A percentile compares a stretch with the other conserved stretches of the same genome.
Evolutionary conservation across 768 basidiomycete genomes (phyloP).

Genomic region (Naganishia vaughanmartiniae): DNA sequence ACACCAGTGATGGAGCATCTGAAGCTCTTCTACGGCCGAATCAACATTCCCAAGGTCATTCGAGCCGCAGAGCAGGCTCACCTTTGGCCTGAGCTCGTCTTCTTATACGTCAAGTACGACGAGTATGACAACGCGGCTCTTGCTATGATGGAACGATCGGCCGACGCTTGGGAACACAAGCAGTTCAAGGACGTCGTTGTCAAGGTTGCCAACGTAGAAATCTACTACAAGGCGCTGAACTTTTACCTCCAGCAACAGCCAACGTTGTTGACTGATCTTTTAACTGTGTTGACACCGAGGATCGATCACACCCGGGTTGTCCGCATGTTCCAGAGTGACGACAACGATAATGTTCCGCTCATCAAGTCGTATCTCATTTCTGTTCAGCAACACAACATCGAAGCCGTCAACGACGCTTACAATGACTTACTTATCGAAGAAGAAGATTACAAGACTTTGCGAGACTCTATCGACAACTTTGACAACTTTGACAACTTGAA

Average conservation of each 20-base stretch:
- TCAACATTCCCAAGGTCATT: constrained; percentile 99
- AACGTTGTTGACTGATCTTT: constrained; percentile 83
- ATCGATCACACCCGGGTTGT: constrained; percentile 95
- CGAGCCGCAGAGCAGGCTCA: constrained; percentile 93
- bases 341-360: constrained; percentile 91
- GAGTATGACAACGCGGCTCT: constrained; percentile 96
- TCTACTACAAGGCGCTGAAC: constrained; percentile 91
- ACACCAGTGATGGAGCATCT: constrained; percentile 92
- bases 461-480: constrained; percentile 96
- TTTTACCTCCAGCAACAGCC: constrained; percentile 96
- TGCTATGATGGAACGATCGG: constrained; percentile 96
- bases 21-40: constrained; percentile 80
- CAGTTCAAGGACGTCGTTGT: constrained; percentile 99
- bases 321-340: constrained; percentile 74
- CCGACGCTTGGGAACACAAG: constrained; percentile 99
- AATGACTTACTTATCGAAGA: constrained; percentile 98
- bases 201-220: constrained; percentile 95
- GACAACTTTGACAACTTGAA: constrained; percentile 93
- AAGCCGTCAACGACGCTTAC: constrained; percentile 96
- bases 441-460: constrained; percentile 95
- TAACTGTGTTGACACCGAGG: constrained; percentile 86
- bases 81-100: constrained; percentile 96
- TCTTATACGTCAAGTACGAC: constrained; percentile 97
- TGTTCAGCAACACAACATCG: constrained; percentile 93
- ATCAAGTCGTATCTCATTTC: constrained; percentile 95